Base-by-base conservation (phyloP, 768 basidiomycete genomes). In the Kwoniella shandongensis region DNA sequence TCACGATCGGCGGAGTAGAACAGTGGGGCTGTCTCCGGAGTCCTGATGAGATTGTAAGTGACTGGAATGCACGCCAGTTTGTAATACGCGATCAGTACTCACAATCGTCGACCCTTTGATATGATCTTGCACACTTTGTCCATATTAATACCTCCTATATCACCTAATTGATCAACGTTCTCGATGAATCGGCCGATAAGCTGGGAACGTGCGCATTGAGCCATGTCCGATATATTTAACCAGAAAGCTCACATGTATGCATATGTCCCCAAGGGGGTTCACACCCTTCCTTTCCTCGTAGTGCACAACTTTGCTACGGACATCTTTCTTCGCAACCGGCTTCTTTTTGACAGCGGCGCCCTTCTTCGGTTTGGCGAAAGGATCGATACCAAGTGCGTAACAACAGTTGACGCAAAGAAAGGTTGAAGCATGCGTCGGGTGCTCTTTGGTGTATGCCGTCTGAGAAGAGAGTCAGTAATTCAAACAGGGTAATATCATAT, bases 371-470 rank as follows among this genome's bases (percentile, higher is more conserved):
- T 76, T 76, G 22, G 69, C 75, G 38, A 93, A 93, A 0, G 90
- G 90, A 66, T 92, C 88, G 1, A 79, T 78, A 5, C 89, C 91
- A 2, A 84, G 82, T 0, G 84, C 81, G 68, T 89, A 89, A 1
- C 87, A 85, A 74, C 94, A 99, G 8, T 79, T 77, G 65, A 91
- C 86, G 71, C 94, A 99, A 20, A 98, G 82, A 63, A 82, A 91
- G 1, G 90, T 91, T 0, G 84, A 83, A 0, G 84, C 81, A 41
- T 82, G 82, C 6, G 85, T 84, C 5, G 89, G 83, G 62, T 88
- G 78, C 25, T 70, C 67, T 51, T 74, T 73, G 0, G 93, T 96
- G 69, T 94, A 97, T 67, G 84, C 86, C 1, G 89, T 92, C 91
- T 93, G 49, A 39, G 12, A 22, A 32, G 12, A 42, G 46, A 22